A percentile compares a stretch with the other conserved stretches of the same genome.
These are phyloP conservation scores for Glycine soja DNA, from an alignment of 306 rosid genomes.

Conservation along the genomic window DNA sequence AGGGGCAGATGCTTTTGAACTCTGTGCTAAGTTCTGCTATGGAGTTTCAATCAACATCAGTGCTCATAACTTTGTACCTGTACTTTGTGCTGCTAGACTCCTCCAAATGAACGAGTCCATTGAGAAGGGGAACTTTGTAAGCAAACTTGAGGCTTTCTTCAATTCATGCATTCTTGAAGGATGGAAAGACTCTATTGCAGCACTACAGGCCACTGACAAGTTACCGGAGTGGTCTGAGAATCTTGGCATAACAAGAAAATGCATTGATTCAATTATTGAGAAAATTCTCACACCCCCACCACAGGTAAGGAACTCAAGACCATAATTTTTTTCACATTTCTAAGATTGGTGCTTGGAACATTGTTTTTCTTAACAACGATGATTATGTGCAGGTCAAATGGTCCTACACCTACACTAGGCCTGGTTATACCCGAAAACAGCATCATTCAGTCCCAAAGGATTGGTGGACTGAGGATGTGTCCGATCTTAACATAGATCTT, in stretches of 20 bases:
- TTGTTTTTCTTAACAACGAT: conserved; percentile 38
- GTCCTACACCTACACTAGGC: conserved; percentile 98
- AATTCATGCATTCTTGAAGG: conserved; percentile 86
- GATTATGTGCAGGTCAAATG: conserved; percentile 73
- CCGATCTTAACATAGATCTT: conserved; percentile 87
- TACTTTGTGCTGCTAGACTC: conserved; percentile 82
- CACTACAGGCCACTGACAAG: conserved; percentile 70
- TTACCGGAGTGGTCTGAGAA: conserved; percentile 87
- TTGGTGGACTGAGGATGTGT: conserved; percentile 98
- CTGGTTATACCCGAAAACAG: conserved; percentile 73
- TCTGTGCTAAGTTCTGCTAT: conserved; percentile 89
- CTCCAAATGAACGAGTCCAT: conserved; percentile 81
- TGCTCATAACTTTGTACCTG: conserved; percentile 80
- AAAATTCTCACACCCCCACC: conserved; percentile 78
- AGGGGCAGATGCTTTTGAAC: conserved; percentile 85
- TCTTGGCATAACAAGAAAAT: conserved; percentile 85
- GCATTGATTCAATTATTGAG: conserved; percentile 87
- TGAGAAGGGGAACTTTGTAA: conserved; percentile 76
- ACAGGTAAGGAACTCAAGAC: conserved; percentile 57
- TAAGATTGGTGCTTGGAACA: background rate
- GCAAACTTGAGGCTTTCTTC: conserved; percentile 90
- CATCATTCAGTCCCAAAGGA: conserved; percentile 86
- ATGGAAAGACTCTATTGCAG: conserved; percentile 87
- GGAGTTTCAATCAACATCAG: conserved; percentile 87
- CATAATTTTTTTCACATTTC: background rate